Evolutionary conservation across 805 yeast species (phyloP).

Genomic region (Starmerella scarabaei): DNA sequence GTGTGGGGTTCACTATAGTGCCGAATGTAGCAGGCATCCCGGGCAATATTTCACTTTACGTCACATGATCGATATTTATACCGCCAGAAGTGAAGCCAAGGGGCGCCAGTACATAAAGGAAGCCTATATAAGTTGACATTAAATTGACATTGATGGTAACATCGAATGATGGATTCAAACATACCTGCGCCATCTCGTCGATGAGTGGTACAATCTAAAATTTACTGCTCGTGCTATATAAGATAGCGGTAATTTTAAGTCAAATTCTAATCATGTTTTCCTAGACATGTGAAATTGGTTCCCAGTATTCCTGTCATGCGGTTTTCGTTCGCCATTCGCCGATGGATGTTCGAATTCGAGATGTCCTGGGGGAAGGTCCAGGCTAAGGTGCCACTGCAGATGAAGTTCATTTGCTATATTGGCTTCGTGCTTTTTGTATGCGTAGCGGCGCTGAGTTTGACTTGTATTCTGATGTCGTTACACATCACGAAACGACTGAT

Average conservation of each 20-base stretch:
- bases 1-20: constrained; percentile 20
- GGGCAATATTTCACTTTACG: too few relatives aligned
- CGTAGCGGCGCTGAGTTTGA: constrained; percentile 11
- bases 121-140: too few relatives aligned
- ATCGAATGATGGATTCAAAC: too few relatives aligned
- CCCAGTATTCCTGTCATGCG: not conserved
- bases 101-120: too few relatives aligned
- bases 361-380: not conserved
- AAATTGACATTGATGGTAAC: too few relatives aligned
- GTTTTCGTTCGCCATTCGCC: not conserved
- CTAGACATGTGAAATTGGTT: not conserved
- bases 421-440: constrained; percentile 14
- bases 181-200: too few relatives aligned
- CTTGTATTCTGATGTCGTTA: constrained; percentile 11
- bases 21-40: constrained; percentile 10
- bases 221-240: too few relatives aligned
- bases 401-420: constrained; percentile 18
- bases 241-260: too few relatives aligned
- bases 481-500: constrained; percentile 12
- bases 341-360: constrained; percentile 4
- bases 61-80: not conserved
- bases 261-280: not conserved
- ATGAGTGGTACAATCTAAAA: too few relatives aligned
- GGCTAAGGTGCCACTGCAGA: constrained; percentile 15
- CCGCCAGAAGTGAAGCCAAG: too few relatives aligned